Evolutionary conservation across 148 eudicot genomes (phyloP).

Genomic region (Arctostaphylos glauca): DNA sequence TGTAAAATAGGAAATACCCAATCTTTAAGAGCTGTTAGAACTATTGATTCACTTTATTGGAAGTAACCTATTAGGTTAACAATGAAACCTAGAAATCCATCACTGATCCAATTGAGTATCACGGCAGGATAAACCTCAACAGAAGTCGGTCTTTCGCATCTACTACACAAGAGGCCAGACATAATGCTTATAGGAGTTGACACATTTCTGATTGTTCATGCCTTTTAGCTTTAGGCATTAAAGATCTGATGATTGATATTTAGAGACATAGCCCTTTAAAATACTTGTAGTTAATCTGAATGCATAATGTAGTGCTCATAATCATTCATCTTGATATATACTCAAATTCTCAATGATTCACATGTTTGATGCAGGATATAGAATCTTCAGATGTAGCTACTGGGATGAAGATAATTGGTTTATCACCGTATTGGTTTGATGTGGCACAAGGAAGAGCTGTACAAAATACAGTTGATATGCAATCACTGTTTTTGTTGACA

Average conservation of each 20-base stretch:
- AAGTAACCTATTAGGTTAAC: no score
- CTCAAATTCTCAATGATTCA: neutral
- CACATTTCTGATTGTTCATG: neutral
- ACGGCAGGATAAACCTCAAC: neutral
- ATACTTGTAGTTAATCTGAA: neutral
- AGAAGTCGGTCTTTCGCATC: slow-evolving; percentile 5
- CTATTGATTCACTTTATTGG: neutral
- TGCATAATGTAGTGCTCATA: neutral
- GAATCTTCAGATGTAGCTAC: slow-evolving; percentile 26
- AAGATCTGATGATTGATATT: neutral
- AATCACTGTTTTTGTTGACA: slow-evolving; percentile 81
- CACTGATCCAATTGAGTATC: neutral
- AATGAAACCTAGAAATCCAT: neutral
- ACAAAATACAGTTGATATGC: slow-evolving; percentile 69
- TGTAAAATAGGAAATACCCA: neutral
- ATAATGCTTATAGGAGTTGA: slow-evolving; percentile 3
- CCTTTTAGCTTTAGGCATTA: neutral
- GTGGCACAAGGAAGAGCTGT: slow-evolving; percentile 81
- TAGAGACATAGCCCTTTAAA: neutral
- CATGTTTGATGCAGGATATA: slow-evolving; percentile 39
- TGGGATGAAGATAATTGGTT: slow-evolving; percentile 71
- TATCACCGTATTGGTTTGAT: slow-evolving; percentile 95
- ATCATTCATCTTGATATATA: neutral
- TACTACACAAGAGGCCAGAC: neutral
- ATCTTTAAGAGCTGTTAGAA: neutral